Conservation (phyloP, 169 alveolate genomes). For the Pseudocohnilembus persalinus region DNA sequence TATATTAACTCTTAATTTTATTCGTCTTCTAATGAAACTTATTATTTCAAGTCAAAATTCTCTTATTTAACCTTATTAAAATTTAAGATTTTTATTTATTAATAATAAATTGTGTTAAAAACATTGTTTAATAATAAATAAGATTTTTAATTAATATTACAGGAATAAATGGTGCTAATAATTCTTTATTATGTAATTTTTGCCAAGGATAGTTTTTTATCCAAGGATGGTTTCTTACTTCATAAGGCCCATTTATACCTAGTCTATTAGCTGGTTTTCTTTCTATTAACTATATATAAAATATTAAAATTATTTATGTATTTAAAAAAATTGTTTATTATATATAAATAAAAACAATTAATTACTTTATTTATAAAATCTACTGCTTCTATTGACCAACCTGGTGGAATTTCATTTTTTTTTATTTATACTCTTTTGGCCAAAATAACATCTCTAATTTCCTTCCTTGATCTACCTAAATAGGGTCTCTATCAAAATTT, state of each 20-base stretch:
- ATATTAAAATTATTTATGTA: slow-evolving; percentile 12
- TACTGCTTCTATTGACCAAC: slow-evolving; percentile 52
- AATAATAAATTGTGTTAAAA: neutral
- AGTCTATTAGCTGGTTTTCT: slow-evolving; percentile 55
- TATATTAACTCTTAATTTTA: slow-evolving; percentile 15
- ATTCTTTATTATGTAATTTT: slow-evolving; percentile 43
- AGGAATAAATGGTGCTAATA: slow-evolving; percentile 52
- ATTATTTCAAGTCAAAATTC: slow-evolving; percentile 25
- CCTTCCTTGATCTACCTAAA: slow-evolving; percentile 63
- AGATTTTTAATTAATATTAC: slow-evolving; percentile 26
- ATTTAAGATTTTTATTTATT: neutral
- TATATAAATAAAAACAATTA: neutral
- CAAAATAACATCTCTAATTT: slow-evolving; percentile 59
- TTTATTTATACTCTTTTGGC: slow-evolving; percentile 48
- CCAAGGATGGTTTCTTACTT: slow-evolving; percentile 62
- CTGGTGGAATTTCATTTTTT: slow-evolving; percentile 52
- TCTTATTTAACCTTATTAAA: slow-evolving; percentile 4
- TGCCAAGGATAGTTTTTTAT: slow-evolving; percentile 48
- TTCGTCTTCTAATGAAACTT: slow-evolving; percentile 22
- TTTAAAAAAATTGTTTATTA: no score
- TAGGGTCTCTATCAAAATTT: slow-evolving; percentile 43
- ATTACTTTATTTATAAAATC: slow-evolving; percentile 55
- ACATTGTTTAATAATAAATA: no score
- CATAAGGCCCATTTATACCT: slow-evolving; percentile 50
- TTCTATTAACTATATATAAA: slow-evolving; percentile 23